Evolutionary conservation across 805 yeast genomes (phyloP).

Genomic region (Spathaspora passalidarum): DNA sequence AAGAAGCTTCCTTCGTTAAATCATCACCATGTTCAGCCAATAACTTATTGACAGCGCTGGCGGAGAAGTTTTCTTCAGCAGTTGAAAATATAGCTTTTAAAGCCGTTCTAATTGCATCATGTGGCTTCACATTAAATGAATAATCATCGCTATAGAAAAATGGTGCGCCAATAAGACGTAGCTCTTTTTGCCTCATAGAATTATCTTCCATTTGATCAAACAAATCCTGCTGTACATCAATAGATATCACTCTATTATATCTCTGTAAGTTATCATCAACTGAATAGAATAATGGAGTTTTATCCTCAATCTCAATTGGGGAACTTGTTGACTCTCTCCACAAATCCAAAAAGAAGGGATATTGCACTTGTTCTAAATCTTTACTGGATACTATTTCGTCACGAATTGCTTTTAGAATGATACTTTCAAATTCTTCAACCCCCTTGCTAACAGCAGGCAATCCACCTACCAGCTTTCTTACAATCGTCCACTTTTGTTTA

Average conservation of each 20-base stretch:
- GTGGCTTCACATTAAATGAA: slow-evolving; percentile 5
- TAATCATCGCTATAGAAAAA: slow-evolving; percentile 34
- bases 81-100: slow-evolving; percentile 61
- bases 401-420: slow-evolving; percentile 57
- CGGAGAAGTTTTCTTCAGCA: slow-evolving; percentile 44
- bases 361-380: slow-evolving; percentile 50
- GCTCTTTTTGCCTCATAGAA: slow-evolving; percentile 73
- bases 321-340: slow-evolving; percentile 61
- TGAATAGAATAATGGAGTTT: slow-evolving; percentile 36
- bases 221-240: slow-evolving; percentile 17
- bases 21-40: slow-evolving; percentile 45
- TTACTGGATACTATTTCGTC: slow-evolving; percentile 48
- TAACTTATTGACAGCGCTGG: slow-evolving; percentile 44
- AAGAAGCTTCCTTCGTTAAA: slow-evolving; percentile 41
- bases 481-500: slow-evolving; percentile 67
- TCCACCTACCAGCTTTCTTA: slow-evolving; percentile 50
- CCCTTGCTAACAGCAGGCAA: slow-evolving; percentile 54
- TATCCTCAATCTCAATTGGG: slow-evolving; percentile 23
- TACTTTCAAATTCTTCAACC: slow-evolving; percentile 62
- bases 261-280: slow-evolving; percentile 47
- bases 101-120: slow-evolving; percentile 38
- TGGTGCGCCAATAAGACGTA: slow-evolving; percentile 42
- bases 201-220: slow-evolving; percentile 49
- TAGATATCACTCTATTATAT: slow-evolving; percentile 24
- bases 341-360: slow-evolving; percentile 50